Evolutionary conservation across 1,284 basidiomycete species (phyloP).

Genomic region (Fomitopsis schrenkii): DNA sequence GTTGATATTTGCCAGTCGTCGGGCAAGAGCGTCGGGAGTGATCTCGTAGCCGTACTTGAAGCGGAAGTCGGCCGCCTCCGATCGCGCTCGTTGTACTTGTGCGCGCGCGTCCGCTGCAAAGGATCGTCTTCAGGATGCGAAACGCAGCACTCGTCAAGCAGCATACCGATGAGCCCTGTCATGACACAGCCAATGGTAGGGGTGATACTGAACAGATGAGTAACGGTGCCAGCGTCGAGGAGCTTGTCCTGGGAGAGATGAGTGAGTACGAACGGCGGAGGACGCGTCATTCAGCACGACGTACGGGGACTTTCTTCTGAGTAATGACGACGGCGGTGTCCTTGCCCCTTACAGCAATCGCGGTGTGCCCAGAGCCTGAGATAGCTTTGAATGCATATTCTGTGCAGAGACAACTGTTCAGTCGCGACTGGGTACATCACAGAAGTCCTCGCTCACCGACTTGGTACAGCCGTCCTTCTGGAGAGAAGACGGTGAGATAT

Average conservation of each 20-base stretch:
- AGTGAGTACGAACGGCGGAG: neutral
- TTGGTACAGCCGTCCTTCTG: constrained; percentile 94
- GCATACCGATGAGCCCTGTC: constrained; percentile 89
- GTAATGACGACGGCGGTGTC: constrained; percentile 96
- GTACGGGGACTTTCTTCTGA: constrained; percentile 96
- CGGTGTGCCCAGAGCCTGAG: constrained; percentile 92
- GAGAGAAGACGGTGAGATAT: constrained; percentile 92
- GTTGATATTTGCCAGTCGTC: constrained; percentile 96
- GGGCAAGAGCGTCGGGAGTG: constrained; percentile 90
- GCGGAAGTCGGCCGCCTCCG: constrained; percentile 92
- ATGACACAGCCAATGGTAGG: constrained; percentile 97
- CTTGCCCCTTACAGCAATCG: constrained; percentile 89
- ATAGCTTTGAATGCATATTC: constrained; percentile 99
- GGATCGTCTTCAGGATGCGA: neutral
- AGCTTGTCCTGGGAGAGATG: constrained; percentile 85
- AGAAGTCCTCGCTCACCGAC: constrained; percentile 65
- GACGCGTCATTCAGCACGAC: constrained; percentile 23
- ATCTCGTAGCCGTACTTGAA: constrained; percentile 99
- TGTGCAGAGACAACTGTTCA: constrained; percentile 28
- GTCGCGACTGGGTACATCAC: neutral
- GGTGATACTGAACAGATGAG: constrained; percentile 95
- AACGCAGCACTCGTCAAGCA: neutral
- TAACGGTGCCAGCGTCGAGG: constrained; percentile 91
- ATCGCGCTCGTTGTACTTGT: constrained; percentile 85
- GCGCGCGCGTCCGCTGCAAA: constrained; percentile 84